Conservation (phyloP, 805 yeast genomes). For the Nakazawaea molendinolei region DNA sequence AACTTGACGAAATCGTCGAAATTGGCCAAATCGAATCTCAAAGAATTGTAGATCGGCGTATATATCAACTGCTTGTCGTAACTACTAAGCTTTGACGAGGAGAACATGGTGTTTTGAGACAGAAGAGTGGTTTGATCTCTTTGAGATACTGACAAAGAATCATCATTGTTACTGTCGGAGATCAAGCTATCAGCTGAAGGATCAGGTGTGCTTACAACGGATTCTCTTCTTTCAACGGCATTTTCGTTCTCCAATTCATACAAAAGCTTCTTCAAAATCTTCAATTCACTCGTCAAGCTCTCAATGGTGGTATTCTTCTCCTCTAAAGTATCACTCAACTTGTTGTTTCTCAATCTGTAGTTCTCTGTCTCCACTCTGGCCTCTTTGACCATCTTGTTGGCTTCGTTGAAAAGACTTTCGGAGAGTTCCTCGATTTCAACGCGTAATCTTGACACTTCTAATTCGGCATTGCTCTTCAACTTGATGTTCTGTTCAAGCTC, state of each 20-base stretch:
- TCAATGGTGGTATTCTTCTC: conserved; percentile 69
- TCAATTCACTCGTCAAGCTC: conserved; percentile 59
- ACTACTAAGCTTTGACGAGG: conserved; percentile 12
- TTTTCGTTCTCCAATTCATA: conserved; percentile 43
- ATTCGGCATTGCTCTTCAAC: conserved; percentile 43
- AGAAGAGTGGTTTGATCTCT: conserved; percentile 9
- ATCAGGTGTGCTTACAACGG: conserved; percentile 11
- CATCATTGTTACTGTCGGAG: conserved; percentile 1
- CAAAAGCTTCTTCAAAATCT: conserved; percentile 54
- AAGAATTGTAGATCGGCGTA: conserved; percentile 24
- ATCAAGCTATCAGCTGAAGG: conserved; percentile 6
- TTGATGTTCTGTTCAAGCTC: conserved; percentile 18
- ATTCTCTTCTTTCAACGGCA: conserved; percentile 15
- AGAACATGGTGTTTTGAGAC: conserved; percentile 10
- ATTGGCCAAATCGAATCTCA: conserved; percentile 37
- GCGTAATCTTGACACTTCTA: conserved; percentile 52
- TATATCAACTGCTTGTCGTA: conserved; percentile 21
- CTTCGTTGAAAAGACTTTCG: conserved; percentile 74
- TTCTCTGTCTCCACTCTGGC: conserved; percentile 66
- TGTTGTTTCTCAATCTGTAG: conserved; percentile 51
- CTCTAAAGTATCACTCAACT: conserved; percentile 42
- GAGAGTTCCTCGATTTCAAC: conserved; percentile 77
- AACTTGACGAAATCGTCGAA: conserved; percentile 40
- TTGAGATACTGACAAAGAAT: background rate
- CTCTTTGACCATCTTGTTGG: conserved; percentile 76